These are phyloP conservation scores for Oryza longistaminata DNA, from an alignment of 176 grass and related monocot genomes.

Conservation along the genomic window DNA sequence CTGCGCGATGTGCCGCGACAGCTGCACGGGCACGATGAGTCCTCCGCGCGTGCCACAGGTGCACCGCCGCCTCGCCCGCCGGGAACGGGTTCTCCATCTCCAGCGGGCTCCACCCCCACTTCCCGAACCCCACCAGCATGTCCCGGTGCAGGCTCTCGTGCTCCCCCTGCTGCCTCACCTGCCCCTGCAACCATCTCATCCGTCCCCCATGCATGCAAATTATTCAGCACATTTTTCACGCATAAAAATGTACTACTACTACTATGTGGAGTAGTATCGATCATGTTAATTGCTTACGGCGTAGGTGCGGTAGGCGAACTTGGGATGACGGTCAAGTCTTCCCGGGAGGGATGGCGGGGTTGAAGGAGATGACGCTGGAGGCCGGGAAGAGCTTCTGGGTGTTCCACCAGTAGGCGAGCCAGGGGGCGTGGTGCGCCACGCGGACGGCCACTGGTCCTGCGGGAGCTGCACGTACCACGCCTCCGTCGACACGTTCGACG, in stretches of 20 bases:
- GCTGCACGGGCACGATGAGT: slow-evolving; percentile 65
- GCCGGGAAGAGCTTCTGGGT: slow-evolving; percentile 73
- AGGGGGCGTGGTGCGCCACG: slow-evolving; percentile 72
- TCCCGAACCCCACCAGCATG: slow-evolving; percentile 69
- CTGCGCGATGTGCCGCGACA: slow-evolving; percentile 67
- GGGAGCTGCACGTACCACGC: slow-evolving; percentile 67
- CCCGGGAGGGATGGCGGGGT: slow-evolving; percentile 28
- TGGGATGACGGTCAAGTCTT: slow-evolving; percentile 50
- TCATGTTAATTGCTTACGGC: slow-evolving; percentile 39
- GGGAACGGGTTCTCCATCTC: slow-evolving; percentile 85
- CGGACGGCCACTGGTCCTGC: slow-evolving; percentile 72
- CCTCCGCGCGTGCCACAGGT: slow-evolving; percentile 81
- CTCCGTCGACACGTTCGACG: slow-evolving; percentile 49
- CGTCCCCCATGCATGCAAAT: neutral
- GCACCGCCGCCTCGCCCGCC: slow-evolving; percentile 52
- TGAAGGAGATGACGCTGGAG: slow-evolving; percentile 60
- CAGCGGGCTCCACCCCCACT: slow-evolving; percentile 69
- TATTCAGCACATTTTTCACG: neutral
- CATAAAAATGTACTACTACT: no score
- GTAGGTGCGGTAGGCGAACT: slow-evolving; percentile 33
- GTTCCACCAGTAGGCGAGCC: slow-evolving; percentile 92
- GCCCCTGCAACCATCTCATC: slow-evolving; percentile 11
- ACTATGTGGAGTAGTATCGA: no score
- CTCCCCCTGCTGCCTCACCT: slow-evolving; percentile 64
- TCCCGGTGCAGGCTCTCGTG: slow-evolving; percentile 63